phyloP scores from a whole-genome alignment of 176 grass and related monocot genomes.

The Aegilops longissima region DNA sequence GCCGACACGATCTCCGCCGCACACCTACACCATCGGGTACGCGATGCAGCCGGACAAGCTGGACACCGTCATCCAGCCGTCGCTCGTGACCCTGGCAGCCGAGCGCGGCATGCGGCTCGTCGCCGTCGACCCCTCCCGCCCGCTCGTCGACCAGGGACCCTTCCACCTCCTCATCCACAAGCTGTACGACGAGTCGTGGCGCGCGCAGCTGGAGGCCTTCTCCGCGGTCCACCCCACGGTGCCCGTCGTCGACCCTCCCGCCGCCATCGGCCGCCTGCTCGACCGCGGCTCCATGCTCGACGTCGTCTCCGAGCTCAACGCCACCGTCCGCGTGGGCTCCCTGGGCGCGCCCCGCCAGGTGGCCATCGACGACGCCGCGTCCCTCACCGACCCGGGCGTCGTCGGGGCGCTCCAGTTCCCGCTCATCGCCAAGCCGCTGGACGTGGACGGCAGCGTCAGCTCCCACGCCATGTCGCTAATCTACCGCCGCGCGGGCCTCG shows the following conservation, averaged over 20 bases:
- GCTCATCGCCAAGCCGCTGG: conserved; percentile 22
- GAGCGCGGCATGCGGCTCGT: conserved; percentile 50
- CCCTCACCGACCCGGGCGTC: conserved; percentile 20
- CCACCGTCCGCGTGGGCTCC: not conserved
- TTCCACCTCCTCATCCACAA: conserved; percentile 72
- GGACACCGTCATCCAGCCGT: conserved; percentile 59
- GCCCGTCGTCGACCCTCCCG: conserved; percentile 52
- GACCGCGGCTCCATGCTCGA: conserved; percentile 77
- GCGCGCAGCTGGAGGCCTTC: conserved; percentile 61
- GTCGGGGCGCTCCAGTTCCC: conserved; percentile 50
- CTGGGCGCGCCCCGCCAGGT: not conserved
- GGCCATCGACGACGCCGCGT: not conserved
- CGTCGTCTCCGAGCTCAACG: conserved; percentile 44
- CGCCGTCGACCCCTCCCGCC: conserved; percentile 33
- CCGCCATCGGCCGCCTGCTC: conserved; percentile 60
- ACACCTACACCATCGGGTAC: conserved; percentile 47
- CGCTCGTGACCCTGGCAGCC: conserved; percentile 38
- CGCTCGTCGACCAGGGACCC: conserved; percentile 63
- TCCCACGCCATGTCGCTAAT: conserved; percentile 1
- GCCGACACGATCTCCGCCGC: not conserved
- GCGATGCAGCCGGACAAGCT: conserved; percentile 59
- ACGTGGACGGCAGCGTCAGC: not conserved
- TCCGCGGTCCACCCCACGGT: conserved; percentile 40
- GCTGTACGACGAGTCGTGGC: conserved; percentile 47
- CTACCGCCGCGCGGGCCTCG: not conserved